Evolutionary conservation across 768 basidiomycete genomes (phyloP), one percentile per base, ranked within the genome.

Genomic region (Tylopilus balloui): DNA sequence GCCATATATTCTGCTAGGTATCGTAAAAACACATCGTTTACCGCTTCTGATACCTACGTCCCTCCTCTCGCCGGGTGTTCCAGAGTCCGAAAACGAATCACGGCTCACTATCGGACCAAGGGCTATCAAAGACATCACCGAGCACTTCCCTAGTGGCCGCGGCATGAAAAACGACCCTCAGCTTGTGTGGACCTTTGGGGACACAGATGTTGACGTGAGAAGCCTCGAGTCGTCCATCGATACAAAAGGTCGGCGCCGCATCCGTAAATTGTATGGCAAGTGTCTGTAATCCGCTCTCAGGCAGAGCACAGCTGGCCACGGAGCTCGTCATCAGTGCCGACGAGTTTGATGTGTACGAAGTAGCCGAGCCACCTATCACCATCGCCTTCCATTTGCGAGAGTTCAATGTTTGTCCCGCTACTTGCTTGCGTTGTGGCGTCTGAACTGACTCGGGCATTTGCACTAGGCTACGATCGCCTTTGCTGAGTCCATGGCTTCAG

Each of bases 351-450:
- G 69, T 75, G 7, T 92, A 91, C 59, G 78, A 87, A 39, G 70
- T 91, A 11, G 75, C 73, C 57, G 69, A 74, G 10, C 69, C 78
- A 15, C 86, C 90, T 1, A 78, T 78, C 27, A 82, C 79, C 4
- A 78, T 92, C 44, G 82, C 81, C 1, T 90, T 92, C 57, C 89
- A 91, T 67, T 68, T 92, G 24, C 80, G 85, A 31, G 90, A 92
- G 69, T 90, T 92, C 68, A 88, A 83, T 51, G 90, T 89, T 75
- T 37, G 51, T 52, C 36, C 28, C 39, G 35, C 37, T 47, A 0
- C 41, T 36, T 46, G 24, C 25, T 29, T 20, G 11, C 25, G 6
- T 40, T 5, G 11, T 37, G 24, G n/a, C 20, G 2, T 40, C 39
- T 20, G n/a, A 36, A 20, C 24, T 48, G 28, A 53, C 31, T 43